phyloP scores from a whole-genome alignment of 2,329 filamentous ascomycete species.

The Pseudogymnoascus destructans region DNA sequence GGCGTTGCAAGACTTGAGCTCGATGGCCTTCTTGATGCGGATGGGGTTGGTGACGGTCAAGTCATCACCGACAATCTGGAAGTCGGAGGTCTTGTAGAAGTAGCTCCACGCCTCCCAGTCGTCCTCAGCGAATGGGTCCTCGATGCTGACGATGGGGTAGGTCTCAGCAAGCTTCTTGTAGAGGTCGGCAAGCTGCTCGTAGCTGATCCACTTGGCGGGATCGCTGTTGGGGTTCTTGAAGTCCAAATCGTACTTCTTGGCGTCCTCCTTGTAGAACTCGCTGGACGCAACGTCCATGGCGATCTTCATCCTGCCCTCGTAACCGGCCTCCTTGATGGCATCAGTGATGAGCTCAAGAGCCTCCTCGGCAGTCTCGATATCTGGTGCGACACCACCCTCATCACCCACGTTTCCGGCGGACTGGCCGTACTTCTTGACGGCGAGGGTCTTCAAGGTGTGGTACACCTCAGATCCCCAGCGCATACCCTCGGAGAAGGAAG shows the following conservation, averaged over 20 bases:
- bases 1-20: constrained; percentile 96
- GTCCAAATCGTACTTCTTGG: constrained; percentile 99
- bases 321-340: constrained; percentile 87
- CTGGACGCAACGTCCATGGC: constrained; percentile 98
- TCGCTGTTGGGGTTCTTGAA: constrained; percentile 99
- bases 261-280: constrained; percentile 97
- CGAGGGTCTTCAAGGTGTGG: constrained; percentile 90
- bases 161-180: constrained; percentile 82
- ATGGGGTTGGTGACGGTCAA: constrained; percentile 97
- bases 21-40: constrained; percentile 99
- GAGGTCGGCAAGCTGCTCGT: constrained; percentile 87
- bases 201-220: constrained; percentile 93
- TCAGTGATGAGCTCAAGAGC: constrained; percentile 92
- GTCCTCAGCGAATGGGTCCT: constrained; percentile 98
- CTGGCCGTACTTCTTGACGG: constrained; percentile 99
- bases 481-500: constrained; percentile 88
- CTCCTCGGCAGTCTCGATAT: constrained; percentile 95
- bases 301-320: constrained; percentile 93
- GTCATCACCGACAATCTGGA: constrained; percentile 97
- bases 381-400: constrained; percentile 97
- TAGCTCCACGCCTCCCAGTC: constrained; percentile 99
- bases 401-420: constrained; percentile 98
- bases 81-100: constrained; percentile 98
- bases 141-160: constrained; percentile 97
- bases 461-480: constrained; percentile 96